Evolutionary conservation across 192 early-diverging fungal genomes (phyloP), one percentile per base, ranked within the genome.

Genomic region (Obelidium mucronatum): DNA sequence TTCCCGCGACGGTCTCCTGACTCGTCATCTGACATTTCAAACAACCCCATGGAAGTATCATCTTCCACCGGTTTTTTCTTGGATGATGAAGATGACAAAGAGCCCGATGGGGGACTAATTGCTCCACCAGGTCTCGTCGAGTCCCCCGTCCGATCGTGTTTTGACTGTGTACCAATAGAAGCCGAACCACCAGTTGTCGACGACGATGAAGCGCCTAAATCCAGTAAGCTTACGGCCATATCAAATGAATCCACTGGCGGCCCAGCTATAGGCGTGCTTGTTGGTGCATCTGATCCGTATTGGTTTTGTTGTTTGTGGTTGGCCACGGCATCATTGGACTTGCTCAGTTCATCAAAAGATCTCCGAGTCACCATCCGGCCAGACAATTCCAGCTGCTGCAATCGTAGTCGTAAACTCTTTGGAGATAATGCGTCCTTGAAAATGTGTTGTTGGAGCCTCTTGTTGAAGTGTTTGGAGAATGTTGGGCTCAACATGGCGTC

Each of bases 371-470:
- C 54, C 58, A 86, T 78, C 2, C 79, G 74, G 0, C 81, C 82
- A 22, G 78, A 66, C 6, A 74, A 68, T 58, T 79, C 77, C 61
- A 89, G 67, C 69, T 91, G 92, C 30, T 90, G 81, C 33, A 94
- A 88, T 17, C 94, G 85, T 37, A 92, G 88, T 52, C 90, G 86
- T 24, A 98, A 76, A 26, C 94, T 91, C 67, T 92, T 85, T 0
- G 96, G 97, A 26, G 94, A 94, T 67, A 98, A 87, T 0, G 95
- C 96, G 48, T 99, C 97, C 42, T 88, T 88, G 60, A 97, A 87
- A 8, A 97, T 93, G 74, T 96, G 90, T 80, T 95, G 93, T 78
- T 94, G 94, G 73, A 95, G 86, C 58, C 88, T 82, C 74, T 86
- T 80, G 83, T 93, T 94, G 82, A 76, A 90, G 30, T 55, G 42